Percentiles rank a stretch among this genome's conserved stretches.
These are phyloP conservation scores for Tulasnella sp. DNA, from an alignment of 768 basidiomycete genomes.

Conservation along the genomic window DNA sequence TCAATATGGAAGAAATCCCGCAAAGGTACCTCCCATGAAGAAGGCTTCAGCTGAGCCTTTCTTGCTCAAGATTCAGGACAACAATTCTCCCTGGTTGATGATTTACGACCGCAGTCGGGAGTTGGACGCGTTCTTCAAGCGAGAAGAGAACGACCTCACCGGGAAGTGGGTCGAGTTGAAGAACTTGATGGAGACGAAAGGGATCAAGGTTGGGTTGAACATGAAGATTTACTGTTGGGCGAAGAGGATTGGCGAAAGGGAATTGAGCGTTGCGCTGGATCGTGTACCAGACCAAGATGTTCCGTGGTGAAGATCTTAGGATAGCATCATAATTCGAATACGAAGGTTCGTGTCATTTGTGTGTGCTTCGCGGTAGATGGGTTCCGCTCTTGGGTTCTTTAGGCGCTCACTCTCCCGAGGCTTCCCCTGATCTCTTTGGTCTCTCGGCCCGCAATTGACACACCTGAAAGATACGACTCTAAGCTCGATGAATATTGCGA, in stretches of 20 bases:
- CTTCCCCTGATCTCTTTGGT: background rate
- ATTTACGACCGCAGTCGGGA: slow-evolving; percentile 44
- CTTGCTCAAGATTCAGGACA: slow-evolving; percentile 42
- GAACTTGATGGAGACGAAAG: background rate
- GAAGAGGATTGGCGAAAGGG: slow-evolving; percentile 5
- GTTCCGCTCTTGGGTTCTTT: background rate
- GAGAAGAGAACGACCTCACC: slow-evolving; percentile 26
- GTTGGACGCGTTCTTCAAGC: slow-evolving; percentile 38
- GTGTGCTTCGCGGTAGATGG: background rate
- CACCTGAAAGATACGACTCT: background rate
- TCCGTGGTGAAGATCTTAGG: background rate
- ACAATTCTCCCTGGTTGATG: slow-evolving; percentile 29
- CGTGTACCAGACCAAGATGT: slow-evolving; percentile 7
- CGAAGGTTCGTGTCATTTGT: background rate
- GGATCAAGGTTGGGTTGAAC: background rate
- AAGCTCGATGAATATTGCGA: no score
- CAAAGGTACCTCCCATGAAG: slow-evolving; percentile 30
- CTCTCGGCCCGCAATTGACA: background rate
- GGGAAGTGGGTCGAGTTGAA: background rate
- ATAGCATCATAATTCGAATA: background rate
- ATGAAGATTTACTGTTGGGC: slow-evolving; percentile 14
- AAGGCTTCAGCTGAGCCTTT: slow-evolving; percentile 39
- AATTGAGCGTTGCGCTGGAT: background rate
- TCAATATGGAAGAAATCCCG: background rate
- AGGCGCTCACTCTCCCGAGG: no score